Evolutionary conservation across 2,329 filamentous ascomycete species (phyloP).

Genomic region (Alternaria conjuncta): DNA sequence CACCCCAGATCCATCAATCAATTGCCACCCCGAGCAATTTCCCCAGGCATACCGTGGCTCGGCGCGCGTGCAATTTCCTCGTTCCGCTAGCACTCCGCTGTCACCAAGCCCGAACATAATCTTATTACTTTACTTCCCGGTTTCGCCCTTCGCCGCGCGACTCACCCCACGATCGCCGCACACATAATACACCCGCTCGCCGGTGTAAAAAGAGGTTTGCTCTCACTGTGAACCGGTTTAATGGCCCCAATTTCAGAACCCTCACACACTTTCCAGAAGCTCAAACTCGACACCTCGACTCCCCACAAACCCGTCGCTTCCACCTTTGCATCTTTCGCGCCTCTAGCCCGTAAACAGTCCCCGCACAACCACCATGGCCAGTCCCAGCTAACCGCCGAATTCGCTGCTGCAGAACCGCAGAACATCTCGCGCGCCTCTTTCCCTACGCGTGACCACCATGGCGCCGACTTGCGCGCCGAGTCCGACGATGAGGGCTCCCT

Average conservation of each 20-base stretch:
- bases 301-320: constrained; percentile 44
- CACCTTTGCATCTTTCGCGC: constrained; percentile 45
- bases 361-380: constrained; percentile 29
- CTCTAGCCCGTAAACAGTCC: constrained; percentile 40
- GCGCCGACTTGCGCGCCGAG: constrained; percentile 19
- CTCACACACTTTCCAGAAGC: constrained; percentile 52
- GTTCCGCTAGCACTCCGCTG: constrained; percentile 22
- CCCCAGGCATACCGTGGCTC: constrained; percentile 6
- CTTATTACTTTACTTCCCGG: constrained; percentile 20
- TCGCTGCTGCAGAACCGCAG: constrained; percentile 26
- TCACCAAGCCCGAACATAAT: constrained; percentile 20
- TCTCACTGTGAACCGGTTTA: constrained; percentile 42
- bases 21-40: constrained; percentile 6
- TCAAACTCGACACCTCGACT: constrained; percentile 49
- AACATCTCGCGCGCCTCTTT: constrained; percentile 26
- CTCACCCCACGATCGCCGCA: constrained; percentile 36
- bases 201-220: constrained; percentile 39
- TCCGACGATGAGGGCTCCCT: constrained; percentile 27
- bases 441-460: constrained; percentile 22
- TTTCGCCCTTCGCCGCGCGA: constrained; percentile 37
- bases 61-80: constrained; percentile 16
- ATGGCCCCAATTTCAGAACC: constrained; percentile 49
- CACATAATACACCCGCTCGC: constrained; percentile 34
- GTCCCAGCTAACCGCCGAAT: constrained; percentile 29
- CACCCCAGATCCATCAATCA: not conserved